These are phyloP conservation scores for Serendipita indica DNA, from an alignment of 768 basidiomycete species.

Conservation along the genomic window DNA sequence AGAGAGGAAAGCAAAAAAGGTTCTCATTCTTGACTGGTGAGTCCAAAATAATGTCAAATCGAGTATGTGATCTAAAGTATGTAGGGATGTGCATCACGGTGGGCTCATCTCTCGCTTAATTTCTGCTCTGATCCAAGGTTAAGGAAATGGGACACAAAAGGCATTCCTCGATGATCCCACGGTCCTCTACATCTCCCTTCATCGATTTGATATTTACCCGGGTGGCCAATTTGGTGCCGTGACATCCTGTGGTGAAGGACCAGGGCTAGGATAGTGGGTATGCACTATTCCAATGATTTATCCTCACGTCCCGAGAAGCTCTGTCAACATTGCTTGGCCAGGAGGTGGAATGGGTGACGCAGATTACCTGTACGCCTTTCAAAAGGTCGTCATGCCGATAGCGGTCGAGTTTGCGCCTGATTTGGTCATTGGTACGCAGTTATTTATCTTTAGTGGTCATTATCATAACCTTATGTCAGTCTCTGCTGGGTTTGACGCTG, in stretches of 20 bases:
- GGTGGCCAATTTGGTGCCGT: slow-evolving; percentile 80
- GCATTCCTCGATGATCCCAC: slow-evolving; percentile 88
- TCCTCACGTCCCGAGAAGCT: slow-evolving; percentile 31
- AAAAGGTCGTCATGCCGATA: slow-evolving; percentile 91
- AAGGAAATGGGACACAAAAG: slow-evolving; percentile 93
- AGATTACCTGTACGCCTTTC: slow-evolving; percentile 94
- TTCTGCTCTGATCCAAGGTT: background rate
- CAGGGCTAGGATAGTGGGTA: slow-evolving; percentile 73
- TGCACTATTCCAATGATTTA: background rate
- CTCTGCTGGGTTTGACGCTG: slow-evolving; percentile 96
- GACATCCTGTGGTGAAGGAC: slow-evolving; percentile 71
- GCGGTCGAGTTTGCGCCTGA: slow-evolving; percentile 94
- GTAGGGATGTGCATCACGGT: slow-evolving; percentile 95
- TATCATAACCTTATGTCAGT: slow-evolving; percentile 35
- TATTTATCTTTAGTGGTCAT: background rate
- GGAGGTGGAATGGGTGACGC: slow-evolving; percentile 77
- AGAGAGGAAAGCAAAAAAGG: slow-evolving; percentile 51
- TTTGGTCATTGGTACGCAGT: slow-evolving; percentile 73
- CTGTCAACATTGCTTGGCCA: slow-evolving; percentile 95
- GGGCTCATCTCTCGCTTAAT: slow-evolving; percentile 14
- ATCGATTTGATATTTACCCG: slow-evolving; percentile 96
- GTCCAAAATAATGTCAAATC: slow-evolving; percentile 20
- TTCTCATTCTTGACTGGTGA: slow-evolving; percentile 91
- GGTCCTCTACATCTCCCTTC: slow-evolving; percentile 86
- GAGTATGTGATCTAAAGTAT: slow-evolving; percentile 6